These are phyloP conservation scores for Phialocephala sp. DNA, from an alignment of 2,329 filamentous ascomycete genomes.

Conservation along the genomic window DNA sequence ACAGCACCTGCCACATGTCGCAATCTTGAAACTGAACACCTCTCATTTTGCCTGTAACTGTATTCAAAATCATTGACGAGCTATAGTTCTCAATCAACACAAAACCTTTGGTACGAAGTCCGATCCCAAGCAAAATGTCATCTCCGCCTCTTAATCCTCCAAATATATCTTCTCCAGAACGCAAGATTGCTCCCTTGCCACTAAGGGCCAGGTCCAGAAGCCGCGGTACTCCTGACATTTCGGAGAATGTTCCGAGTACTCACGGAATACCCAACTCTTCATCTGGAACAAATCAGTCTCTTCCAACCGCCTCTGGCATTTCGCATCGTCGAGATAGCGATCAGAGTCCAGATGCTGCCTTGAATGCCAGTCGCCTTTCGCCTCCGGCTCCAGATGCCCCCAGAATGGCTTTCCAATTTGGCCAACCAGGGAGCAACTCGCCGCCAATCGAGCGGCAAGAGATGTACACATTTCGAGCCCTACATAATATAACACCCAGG, in stretches of 20 bases:
- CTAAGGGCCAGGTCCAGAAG: constrained; percentile 3
- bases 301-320: constrained; percentile 7
- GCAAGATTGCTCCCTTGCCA: constrained; percentile 19
- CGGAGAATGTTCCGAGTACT: constrained; percentile 9
- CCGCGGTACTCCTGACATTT: constrained; percentile 8
- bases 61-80: background rate
- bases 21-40: background rate
- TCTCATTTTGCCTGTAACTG: background rate
- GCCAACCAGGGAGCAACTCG: background rate
- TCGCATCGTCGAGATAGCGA: constrained; percentile 7
- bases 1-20: background rate
- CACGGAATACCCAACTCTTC: background rate
- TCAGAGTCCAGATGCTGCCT: background rate
- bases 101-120: constrained; percentile 5
- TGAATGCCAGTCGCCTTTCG: constrained; percentile 7
- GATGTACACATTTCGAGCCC: constrained; percentile 9
- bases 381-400: constrained; percentile 9
- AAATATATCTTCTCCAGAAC: constrained; percentile 3
- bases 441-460: background rate
- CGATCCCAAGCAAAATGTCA: constrained; percentile 5
- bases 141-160: constrained; percentile 2
- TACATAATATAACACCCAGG: constrained; percentile 14
- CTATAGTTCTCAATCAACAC: constrained; percentile 3
- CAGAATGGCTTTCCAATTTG: constrained; percentile 6
- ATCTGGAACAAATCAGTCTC: constrained; percentile 13